These are phyloP conservation scores for Epichloe gansuensis DNA, from an alignment of 2,329 filamentous ascomycete genomes.

Conservation along the genomic window DNA sequence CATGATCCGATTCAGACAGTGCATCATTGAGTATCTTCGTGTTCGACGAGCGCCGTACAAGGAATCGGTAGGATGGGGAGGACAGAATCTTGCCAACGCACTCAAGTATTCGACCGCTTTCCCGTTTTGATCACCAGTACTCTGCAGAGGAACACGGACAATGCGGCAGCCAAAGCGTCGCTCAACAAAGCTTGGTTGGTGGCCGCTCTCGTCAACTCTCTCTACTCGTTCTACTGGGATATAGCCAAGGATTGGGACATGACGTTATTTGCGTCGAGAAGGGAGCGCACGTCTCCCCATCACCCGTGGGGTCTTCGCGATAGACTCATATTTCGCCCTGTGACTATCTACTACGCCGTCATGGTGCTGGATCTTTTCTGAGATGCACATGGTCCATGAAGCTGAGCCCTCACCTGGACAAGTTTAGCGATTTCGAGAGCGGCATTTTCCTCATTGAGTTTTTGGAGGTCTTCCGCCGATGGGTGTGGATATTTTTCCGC, in stretches of 20 bases:
- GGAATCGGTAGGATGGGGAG: constrained; percentile 57
- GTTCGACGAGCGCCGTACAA: constrained; percentile 47
- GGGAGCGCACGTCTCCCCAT: constrained; percentile 46
- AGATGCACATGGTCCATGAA: constrained; percentile 89
- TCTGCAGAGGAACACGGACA: constrained; percentile 51
- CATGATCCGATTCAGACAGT: constrained; percentile 80
- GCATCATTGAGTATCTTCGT: constrained; percentile 74
- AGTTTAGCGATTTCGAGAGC: constrained; percentile 75
- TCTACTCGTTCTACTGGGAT: constrained; percentile 99
- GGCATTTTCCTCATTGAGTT: constrained; percentile 82
- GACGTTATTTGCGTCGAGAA: constrained; percentile 55
- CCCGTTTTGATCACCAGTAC: constrained; percentile 72
- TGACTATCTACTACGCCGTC: constrained; percentile 69
- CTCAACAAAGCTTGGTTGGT: constrained; percentile 53
- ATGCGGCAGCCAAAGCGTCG: constrained; percentile 26
- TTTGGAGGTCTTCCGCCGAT: constrained; percentile 75
- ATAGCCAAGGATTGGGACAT: constrained; percentile 95
- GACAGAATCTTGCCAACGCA: constrained; percentile 85
- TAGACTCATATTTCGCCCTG: constrained; percentile 58
- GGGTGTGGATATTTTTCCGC: constrained; percentile 96
- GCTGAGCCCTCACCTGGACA: constrained; percentile 68
- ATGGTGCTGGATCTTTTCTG: constrained; percentile 69
- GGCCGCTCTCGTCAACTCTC: constrained; percentile 68
- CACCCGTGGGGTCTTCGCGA: constrained; percentile 69
- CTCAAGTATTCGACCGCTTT: constrained; percentile 91